Conservation (phyloP, 73 alveolate species). For the Tetrahymena thermophila region DNA sequence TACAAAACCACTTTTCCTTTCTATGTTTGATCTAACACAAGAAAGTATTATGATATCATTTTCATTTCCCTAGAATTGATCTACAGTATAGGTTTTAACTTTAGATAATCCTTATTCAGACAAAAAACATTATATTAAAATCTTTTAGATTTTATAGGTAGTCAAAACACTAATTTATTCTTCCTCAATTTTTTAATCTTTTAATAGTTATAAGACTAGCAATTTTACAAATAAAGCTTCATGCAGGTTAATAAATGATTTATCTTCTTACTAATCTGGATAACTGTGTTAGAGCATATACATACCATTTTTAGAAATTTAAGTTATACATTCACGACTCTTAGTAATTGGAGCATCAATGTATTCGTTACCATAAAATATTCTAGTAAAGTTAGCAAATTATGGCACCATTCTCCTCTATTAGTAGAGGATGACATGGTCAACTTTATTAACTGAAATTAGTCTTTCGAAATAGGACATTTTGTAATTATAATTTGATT, state of each 20-base stretch:
- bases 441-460: slow-evolving; percentile 47
- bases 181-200: slow-evolving; percentile 40
- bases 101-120: slow-evolving; percentile 3
- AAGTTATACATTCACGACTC: not conserved
- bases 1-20: not conserved
- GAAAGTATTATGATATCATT: slow-evolving; percentile 25
- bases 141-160: slow-evolving; percentile 52
- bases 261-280: slow-evolving; percentile 43
- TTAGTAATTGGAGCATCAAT: slow-evolving; percentile 43
- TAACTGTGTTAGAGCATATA: slow-evolving; percentile 63
- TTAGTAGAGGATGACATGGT: slow-evolving; percentile 35
- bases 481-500: slow-evolving; percentile 56
- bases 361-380: slow-evolving; percentile 52
- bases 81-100: slow-evolving; percentile 17
- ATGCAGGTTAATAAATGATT: slow-evolving; percentile 51
- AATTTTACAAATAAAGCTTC: slow-evolving; percentile 63
- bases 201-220: slow-evolving; percentile 51
- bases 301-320: slow-evolving; percentile 44
- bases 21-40: slow-evolving; percentile 21
- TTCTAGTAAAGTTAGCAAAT: slow-evolving; percentile 68
- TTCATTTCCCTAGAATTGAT: slow-evolving; percentile 25
- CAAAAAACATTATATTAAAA: slow-evolving; percentile 19
- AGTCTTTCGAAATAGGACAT: slow-evolving; percentile 80
- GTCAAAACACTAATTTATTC: slow-evolving; percentile 65
- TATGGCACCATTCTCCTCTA: slow-evolving; percentile 85